Percentiles rank a stretch among this genome's conserved stretches.
Conservation (phyloP, 2,329 filamentous ascomycete species). For the Colletotrichum sp. region DNA sequence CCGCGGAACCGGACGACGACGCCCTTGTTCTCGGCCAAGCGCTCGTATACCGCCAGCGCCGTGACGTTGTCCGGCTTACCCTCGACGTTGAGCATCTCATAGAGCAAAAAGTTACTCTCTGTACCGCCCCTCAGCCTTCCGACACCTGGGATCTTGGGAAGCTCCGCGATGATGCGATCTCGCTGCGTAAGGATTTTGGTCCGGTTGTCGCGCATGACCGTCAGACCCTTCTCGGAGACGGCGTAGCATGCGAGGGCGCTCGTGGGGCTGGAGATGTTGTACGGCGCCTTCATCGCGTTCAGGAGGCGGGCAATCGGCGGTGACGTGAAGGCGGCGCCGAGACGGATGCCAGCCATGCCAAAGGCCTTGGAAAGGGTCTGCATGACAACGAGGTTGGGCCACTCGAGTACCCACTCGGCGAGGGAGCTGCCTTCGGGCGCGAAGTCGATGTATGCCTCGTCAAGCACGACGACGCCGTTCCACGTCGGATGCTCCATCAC, state of each 20-base stretch:
- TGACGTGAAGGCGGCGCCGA: slow-evolving; percentile 84
- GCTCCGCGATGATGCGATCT: slow-evolving; percentile 73
- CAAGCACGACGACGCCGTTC: slow-evolving; percentile 93
- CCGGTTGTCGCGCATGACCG: slow-evolving; percentile 74
- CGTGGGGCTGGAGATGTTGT: slow-evolving; percentile 92
- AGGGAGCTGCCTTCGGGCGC: slow-evolving; percentile 77
- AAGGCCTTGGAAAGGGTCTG: slow-evolving; percentile 99
- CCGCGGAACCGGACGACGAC: slow-evolving; percentile 95
- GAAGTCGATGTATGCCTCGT: slow-evolving; percentile 97
- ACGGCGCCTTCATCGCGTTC: slow-evolving; percentile 94
- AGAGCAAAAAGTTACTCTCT: slow-evolving; percentile 88
- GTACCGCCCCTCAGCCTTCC: slow-evolving; percentile 81
- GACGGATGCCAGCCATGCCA: slow-evolving; percentile 89
- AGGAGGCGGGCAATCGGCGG: slow-evolving; percentile 78
- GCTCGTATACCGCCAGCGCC: slow-evolving; percentile 83
- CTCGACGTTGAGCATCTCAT: slow-evolving; percentile 78
- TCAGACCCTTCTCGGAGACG: slow-evolving; percentile 69
- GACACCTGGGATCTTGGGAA: slow-evolving; percentile 78
- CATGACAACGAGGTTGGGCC: slow-evolving; percentile 96
- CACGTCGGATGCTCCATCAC: slow-evolving; percentile 87
- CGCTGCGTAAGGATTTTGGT: slow-evolving; percentile 77
- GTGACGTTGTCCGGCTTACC: slow-evolving; percentile 80
- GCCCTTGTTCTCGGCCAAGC: slow-evolving; percentile 81
- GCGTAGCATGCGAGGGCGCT: slow-evolving; percentile 80
- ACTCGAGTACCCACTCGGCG: slow-evolving; percentile 89